A percentile compares a stretch with the other conserved stretches of the same genome.
Conservation (phyloP, 345 rosid species). For the Anastatica hierochuntica region DNA sequence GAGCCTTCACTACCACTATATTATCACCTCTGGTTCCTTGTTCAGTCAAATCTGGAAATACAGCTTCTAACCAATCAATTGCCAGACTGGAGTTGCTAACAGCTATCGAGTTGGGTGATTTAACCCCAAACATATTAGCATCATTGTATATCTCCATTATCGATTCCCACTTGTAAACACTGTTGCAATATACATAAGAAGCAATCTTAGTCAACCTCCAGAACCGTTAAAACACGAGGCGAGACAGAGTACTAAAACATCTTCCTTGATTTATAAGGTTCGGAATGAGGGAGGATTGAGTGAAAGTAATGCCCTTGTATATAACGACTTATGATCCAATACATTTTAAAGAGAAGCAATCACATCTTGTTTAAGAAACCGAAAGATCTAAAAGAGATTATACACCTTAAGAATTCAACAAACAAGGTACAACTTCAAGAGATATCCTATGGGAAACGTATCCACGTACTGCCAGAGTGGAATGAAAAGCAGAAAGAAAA, state of each 20-base stretch:
- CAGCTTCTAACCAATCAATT: constrained; percentile 90
- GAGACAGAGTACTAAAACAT: constrained; percentile 10
- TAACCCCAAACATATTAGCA: constrained; percentile 67
- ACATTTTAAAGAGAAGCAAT: too few relatives aligned
- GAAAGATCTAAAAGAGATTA: too few relatives aligned
- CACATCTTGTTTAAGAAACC: too few relatives aligned
- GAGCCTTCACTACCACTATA: constrained; percentile 48
- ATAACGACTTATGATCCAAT: too few relatives aligned
- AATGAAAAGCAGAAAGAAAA: not conserved
- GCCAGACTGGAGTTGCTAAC: constrained; percentile 65
- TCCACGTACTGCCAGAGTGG: not conserved
- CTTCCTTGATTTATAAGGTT: not conserved
- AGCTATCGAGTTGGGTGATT: constrained; percentile 53
- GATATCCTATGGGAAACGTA: constrained; percentile 10
- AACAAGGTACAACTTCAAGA: not conserved
- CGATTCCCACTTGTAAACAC: constrained; percentile 74
- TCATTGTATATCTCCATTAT: constrained; percentile 71
- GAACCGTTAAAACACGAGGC: not conserved
- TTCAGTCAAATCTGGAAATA: constrained; percentile 67
- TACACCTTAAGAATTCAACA: not conserved
- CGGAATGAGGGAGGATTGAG: not conserved
- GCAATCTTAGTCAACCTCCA: constrained; percentile 13
- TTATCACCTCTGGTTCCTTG: constrained; percentile 41
- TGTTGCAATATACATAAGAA: constrained; percentile 29
- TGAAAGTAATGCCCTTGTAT: not conserved